phyloP scores from a whole-genome alignment of 2,329 filamentous ascomycete species.

The Fusarium armeniacum region DNA sequence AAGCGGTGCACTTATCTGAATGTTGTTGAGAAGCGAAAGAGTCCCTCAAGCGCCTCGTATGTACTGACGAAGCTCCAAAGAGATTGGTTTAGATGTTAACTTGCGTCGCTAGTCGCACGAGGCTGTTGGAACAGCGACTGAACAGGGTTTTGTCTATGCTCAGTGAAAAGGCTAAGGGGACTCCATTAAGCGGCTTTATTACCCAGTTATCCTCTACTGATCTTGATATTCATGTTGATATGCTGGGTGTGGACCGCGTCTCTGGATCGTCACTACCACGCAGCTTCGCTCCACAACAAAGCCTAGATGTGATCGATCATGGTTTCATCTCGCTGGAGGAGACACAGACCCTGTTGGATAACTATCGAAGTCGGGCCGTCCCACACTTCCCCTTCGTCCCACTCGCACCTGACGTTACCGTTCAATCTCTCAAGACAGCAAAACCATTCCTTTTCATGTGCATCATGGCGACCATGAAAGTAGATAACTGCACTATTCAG shows the following conservation, averaged over 20 bases:
- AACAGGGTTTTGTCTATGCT: slow-evolving; percentile 14
- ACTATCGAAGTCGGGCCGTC: slow-evolving; percentile 1
- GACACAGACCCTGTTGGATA: neutral
- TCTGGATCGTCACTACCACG: neutral
- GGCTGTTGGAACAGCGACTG: slow-evolving; percentile 11
- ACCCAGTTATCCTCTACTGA: neutral
- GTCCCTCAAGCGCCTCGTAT: slow-evolving; percentile 16
- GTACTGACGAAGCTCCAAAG: neutral
- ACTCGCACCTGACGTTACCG: neutral
- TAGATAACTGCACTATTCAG: slow-evolving; percentile 20
- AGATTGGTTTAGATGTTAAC: neutral
- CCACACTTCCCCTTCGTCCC: slow-evolving; percentile 19
- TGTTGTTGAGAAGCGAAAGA: slow-evolving; percentile 28
- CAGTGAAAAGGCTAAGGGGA: slow-evolving; percentile 3
- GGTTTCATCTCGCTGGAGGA: neutral
- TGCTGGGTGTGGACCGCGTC: fast-evolving
- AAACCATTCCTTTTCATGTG: slow-evolving; percentile 24
- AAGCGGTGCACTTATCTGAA: slow-evolving; percentile 25
- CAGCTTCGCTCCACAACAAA: neutral
- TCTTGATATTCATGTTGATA: neutral
- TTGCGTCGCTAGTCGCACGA: neutral
- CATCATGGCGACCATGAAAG: slow-evolving; percentile 21
- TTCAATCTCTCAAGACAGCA: neutral
- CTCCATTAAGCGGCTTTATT: slow-evolving; percentile 10
- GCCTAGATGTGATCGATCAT: slow-evolving; percentile 2